Evolutionary conservation across 176 grass and related monocot species (phyloP).

Genomic region (Oryza brachyantha): DNA sequence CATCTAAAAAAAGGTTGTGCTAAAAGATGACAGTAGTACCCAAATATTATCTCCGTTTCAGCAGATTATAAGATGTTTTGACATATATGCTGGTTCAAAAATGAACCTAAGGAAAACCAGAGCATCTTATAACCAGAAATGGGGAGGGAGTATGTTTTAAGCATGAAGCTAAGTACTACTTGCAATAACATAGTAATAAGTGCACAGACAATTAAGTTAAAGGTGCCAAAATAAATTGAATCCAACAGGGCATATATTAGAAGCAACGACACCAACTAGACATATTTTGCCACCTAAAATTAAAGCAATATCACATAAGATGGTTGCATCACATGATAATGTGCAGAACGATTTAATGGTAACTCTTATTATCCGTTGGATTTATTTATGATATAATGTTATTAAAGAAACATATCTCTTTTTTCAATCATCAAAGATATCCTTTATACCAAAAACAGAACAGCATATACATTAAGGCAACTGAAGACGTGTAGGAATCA

Average conservation of each 20-base stretch:
- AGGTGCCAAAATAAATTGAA: neutral
- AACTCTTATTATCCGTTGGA: neutral
- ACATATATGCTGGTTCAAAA: too few relatives aligned
- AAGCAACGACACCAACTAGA: neutral
- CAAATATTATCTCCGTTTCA: too few relatives aligned
- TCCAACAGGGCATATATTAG: neutral
- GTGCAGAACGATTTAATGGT: neutral
- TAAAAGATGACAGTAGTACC: neutral
- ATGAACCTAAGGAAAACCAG: too few relatives aligned
- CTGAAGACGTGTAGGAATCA: neutral
- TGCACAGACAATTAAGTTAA: neutral
- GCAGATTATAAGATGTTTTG: too few relatives aligned
- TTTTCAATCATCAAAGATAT: constrained; percentile 9
- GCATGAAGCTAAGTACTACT: neutral
- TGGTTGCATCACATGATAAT: neutral
- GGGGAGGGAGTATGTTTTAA: neutral
- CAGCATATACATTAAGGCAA: neutral
- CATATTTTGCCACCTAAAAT: neutral
- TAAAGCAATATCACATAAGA: neutral
- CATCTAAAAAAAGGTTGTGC: too few relatives aligned
- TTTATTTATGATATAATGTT: neutral
- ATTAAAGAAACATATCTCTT: neutral
- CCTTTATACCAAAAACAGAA: constrained; percentile 4
- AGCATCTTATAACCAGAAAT: too few relatives aligned
- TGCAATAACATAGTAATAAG: neutral